Conservation (phyloP, 306 rosid species). For the Inga oerstediana region DNA sequence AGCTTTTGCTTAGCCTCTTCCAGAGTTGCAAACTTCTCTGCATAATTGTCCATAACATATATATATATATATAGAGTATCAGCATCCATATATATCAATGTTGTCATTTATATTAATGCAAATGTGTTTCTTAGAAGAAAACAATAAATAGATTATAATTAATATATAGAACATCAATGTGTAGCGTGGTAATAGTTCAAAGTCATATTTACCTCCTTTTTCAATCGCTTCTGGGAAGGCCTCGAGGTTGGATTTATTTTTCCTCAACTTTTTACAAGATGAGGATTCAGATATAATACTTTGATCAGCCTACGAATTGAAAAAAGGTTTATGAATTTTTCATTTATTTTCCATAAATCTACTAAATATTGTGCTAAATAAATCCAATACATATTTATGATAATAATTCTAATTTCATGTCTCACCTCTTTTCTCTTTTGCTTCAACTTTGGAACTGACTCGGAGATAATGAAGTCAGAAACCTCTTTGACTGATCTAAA, state of each 20-base stretch:
- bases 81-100: too few relatives aligned
- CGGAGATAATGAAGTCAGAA: background rate
- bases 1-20: too few relatives aligned
- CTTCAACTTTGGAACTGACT: background rate
- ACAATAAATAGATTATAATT: background rate
- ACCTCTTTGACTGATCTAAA: background rate
- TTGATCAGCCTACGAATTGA: background rate
- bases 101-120: background rate
- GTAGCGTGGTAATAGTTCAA: background rate
- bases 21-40: too few relatives aligned
- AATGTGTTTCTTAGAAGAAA: background rate
- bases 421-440: slow-evolving; percentile 5
- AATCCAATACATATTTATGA: background rate
- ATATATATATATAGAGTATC: too few relatives aligned
- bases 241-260: too few relatives aligned
- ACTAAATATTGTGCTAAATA: background rate
- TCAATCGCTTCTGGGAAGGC: background rate
- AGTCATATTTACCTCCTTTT: background rate
- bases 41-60: too few relatives aligned
- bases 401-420: background rate
- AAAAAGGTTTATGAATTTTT: background rate
- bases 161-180: background rate
- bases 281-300: background rate
- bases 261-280: background rate
- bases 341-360: background rate